Conservation (phyloP, 192 early-diverging fungal genomes). For the Dissophora ornata region DNA sequence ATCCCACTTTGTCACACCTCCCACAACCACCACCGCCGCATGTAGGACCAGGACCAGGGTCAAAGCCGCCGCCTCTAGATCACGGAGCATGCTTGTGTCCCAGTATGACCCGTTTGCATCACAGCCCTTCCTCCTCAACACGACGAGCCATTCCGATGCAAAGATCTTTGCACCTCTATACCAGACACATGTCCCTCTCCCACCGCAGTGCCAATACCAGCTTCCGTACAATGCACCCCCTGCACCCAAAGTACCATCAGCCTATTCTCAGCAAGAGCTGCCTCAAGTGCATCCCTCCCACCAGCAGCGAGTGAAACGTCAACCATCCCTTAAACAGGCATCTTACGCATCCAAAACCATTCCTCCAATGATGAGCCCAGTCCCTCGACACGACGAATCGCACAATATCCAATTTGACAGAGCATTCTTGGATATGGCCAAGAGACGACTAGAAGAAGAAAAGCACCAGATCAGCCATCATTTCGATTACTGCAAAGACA, state of each 20-base stretch:
- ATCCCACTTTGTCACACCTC: conserved; percentile 38
- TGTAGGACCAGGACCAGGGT: conserved; percentile 8
- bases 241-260: not conserved
- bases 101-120: conserved; percentile 5
- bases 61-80: conserved; percentile 9
- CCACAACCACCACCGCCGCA: conserved; percentile 1
- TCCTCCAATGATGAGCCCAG: conserved; percentile 25
- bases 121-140: conserved; percentile 13
- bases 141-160: conserved; percentile 10
- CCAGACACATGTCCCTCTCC: conserved; percentile 20
- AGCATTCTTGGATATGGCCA: conserved; percentile 29
- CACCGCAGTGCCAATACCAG: conserved; percentile 19
- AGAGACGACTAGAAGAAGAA: conserved; percentile 22
- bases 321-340: conserved; percentile 14
- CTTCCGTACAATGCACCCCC: conserved; percentile 19
- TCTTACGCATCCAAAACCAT: conserved; percentile 36
- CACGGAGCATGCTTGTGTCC: not conserved
- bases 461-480: conserved; percentile 24
- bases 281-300: conserved; percentile 27
- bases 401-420: conserved; percentile 23
- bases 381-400: not conserved
- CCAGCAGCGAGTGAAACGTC: conserved; percentile 14
- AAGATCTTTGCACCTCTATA: conserved; percentile 44
- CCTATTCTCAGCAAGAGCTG: not conserved
- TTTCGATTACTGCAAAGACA: conserved; percentile 49